phyloP scores from a whole-genome alignment of 305 asterid genomes.

The Fraxinus paxiana region DNA sequence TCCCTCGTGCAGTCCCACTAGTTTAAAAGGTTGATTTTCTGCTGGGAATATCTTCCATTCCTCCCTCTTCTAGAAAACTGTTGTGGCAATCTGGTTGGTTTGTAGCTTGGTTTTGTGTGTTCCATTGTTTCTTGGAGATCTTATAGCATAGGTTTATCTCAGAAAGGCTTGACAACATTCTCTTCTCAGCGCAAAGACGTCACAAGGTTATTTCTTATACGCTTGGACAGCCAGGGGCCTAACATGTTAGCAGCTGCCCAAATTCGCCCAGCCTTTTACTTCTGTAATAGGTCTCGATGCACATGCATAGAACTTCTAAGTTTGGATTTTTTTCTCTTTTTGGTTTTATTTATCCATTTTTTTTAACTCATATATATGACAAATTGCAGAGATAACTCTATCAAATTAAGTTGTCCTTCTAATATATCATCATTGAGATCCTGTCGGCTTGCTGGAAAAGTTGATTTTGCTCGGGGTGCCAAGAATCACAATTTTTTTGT shows the following conservation, averaged over 20 bases:
- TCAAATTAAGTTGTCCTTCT: constrained; percentile 20
- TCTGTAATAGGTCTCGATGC: constrained; percentile 44
- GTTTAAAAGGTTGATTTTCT: not conserved
- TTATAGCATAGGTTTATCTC: not conserved
- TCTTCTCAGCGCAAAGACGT: constrained; percentile 18
- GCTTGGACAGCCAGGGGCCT: constrained; percentile 13
- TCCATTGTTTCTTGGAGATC: not conserved
- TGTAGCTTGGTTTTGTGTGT: not conserved
- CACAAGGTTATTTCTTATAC: not conserved
- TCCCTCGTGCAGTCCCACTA: constrained; percentile 19
- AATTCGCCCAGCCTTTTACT: constrained; percentile 44
- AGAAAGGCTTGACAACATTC: constrained; percentile 11
- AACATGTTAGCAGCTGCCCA: constrained; percentile 59
- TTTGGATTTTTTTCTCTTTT: not conserved
- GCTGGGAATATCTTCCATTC: constrained; percentile 9
- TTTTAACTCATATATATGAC: not conserved
- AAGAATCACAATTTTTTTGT: constrained; percentile 29
- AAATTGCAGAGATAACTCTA: constrained; percentile 43
- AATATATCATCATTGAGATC: constrained; percentile 26
- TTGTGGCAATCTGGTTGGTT: not conserved
- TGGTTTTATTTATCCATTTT: not conserved
- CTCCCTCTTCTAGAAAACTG: not conserved
- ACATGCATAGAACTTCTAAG: not conserved
- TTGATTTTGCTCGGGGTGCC: constrained; percentile 31
- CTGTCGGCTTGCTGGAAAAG: constrained; percentile 27